Base-by-base conservation (phyloP, 768 basidiomycete genomes). In the Rubroboletus satanas region DNA sequence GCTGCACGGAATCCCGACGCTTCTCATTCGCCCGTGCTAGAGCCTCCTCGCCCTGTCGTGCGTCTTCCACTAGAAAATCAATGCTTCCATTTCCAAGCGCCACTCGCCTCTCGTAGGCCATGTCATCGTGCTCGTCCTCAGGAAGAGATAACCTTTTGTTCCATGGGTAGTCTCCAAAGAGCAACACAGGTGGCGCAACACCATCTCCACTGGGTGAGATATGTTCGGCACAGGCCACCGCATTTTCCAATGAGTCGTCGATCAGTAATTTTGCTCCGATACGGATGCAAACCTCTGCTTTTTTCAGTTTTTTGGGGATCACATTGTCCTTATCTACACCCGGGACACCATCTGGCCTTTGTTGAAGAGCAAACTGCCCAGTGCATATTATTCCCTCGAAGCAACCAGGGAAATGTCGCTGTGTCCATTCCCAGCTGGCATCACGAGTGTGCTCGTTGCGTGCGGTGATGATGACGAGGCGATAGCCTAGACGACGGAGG, bases 171-270 rank as follows among this genome's bases (percentile, higher is more conserved):
- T 82, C 71, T 21, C 90, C 90, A 60, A 92, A 91, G 7, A 93
- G 75, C 38, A 92, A 68, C 31, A 87, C 84, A 3, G 77, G 80
- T 14, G 79, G 80, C n/a, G 76, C 73, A 26, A 46, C 44, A 47
- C 45, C 37, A 8, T 49, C 51, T 17, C 37, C 63, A 5, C 39
- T 56, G n/a, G 49, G 49, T 23, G 65, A 44, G 21, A 54, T 37
- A 51, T 73, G 41, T 32, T 66, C 75, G 0, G 75, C 77, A 58
- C 84, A 84, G 53, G 82, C 77, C 28, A 87, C 59, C 36, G 85
- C 87, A 68, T 92, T 91, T 69, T 92, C 90, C 39, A 85, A 63
- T 7, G 88, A 90, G 72, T 93, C 90, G 68, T 93, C 90, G 54
- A 93, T 83, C 49, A 93, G 73, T 37, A 90, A 65, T 38, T 77